A percentile compares a stretch with the other conserved stretches of the same genome.
phyloP scores from a whole-genome alignment of 805 yeast genomes.

The Nakazawaea sp. region DNA sequence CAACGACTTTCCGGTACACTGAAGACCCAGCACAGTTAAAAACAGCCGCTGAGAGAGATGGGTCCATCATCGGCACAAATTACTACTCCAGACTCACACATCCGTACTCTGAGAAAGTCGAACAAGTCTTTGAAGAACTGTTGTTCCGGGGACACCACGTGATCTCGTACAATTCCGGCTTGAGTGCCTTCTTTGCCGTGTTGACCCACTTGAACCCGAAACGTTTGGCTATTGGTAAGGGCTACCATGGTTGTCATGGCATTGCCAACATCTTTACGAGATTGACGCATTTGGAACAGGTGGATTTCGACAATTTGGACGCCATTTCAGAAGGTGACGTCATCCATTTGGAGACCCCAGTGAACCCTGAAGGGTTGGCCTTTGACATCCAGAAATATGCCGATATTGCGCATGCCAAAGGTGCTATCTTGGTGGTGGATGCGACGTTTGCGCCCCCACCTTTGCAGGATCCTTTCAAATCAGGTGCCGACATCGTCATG shows the following conservation, averaged over 20 bases:
- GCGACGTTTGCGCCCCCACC: slow-evolving; percentile 96
- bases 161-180: slow-evolving; percentile 70
- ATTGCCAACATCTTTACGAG: slow-evolving; percentile 58
- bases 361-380: slow-evolving; percentile 73
- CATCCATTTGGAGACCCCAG: slow-evolving; percentile 81
- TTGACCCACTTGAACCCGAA: slow-evolving; percentile 69
- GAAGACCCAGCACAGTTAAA: slow-evolving; percentile 49
- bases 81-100: slow-evolving; percentile 71
- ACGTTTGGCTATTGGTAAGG: slow-evolving; percentile 58
- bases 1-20: slow-evolving; percentile 72
- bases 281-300: slow-evolving; percentile 46
- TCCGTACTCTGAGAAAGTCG: slow-evolving; percentile 65
- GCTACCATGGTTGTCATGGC: slow-evolving; percentile 82
- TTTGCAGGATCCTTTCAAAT: slow-evolving; percentile 68
- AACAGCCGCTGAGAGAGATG: slow-evolving; percentile 30
- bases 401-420: slow-evolving; percentile 64
- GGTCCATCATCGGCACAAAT: slow-evolving; percentile 4
- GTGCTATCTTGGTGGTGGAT: slow-evolving; percentile 70
- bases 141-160: slow-evolving; percentile 43
- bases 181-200: slow-evolving; percentile 75
- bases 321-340: slow-evolving; percentile 56
- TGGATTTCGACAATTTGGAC: slow-evolving; percentile 42
- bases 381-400: slow-evolving; percentile 60
- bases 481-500: slow-evolving; percentile 84
- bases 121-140: slow-evolving; percentile 46